Percentiles rank a stretch among this genome's conserved stretches.
These are phyloP conservation scores for Pittosporum tobira DNA, from an alignment of 129 eudicot species.

Conservation along the genomic window DNA sequence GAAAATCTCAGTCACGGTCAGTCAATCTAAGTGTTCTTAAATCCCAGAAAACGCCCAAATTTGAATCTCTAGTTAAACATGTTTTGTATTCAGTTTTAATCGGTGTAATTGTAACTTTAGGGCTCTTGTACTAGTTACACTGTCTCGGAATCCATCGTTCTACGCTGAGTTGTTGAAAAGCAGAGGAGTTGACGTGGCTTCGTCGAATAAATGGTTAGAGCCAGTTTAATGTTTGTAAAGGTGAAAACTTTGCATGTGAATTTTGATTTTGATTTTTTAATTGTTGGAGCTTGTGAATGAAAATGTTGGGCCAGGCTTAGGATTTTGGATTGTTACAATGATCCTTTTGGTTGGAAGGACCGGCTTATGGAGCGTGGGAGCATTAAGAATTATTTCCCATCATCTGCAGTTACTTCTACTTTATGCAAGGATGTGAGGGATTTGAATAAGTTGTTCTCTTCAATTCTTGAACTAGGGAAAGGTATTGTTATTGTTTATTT, in stretches of 20 bases:
- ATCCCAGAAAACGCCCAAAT: background rate
- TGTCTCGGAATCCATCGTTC: conserved; percentile 56
- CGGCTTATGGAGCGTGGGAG: conserved; percentile 51
- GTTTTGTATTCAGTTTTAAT: background rate
- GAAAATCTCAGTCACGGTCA: conserved; percentile 69
- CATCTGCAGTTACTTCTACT: conserved; percentile 26
- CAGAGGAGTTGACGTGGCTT: conserved; percentile 37
- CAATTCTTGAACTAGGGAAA: conserved; percentile 53
- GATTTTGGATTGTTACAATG: conserved; percentile 84
- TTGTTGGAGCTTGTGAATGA: background rate
- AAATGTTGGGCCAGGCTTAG: conserved; percentile 46
- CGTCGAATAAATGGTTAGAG: conserved; percentile 48
- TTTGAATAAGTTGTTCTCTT: conserved; percentile 46
- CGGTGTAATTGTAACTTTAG: conserved; percentile 26
- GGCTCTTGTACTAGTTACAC: conserved; percentile 64
- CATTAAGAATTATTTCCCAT: conserved; percentile 25
- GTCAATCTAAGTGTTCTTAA: background rate
- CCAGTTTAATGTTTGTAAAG: background rate
- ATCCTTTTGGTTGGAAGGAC: conserved; percentile 95
- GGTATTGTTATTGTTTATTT: conserved; percentile 28
- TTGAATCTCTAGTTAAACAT: background rate
- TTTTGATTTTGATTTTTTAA: background rate
- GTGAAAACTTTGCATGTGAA: background rate
- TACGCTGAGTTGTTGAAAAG: conserved; percentile 45
- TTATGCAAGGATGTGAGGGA: conserved; percentile 68